Evolutionary conservation across 768 basidiomycete species (phyloP), one percentile per base, ranked within the genome.

Genomic region (Peribolospora baueri): DNA sequence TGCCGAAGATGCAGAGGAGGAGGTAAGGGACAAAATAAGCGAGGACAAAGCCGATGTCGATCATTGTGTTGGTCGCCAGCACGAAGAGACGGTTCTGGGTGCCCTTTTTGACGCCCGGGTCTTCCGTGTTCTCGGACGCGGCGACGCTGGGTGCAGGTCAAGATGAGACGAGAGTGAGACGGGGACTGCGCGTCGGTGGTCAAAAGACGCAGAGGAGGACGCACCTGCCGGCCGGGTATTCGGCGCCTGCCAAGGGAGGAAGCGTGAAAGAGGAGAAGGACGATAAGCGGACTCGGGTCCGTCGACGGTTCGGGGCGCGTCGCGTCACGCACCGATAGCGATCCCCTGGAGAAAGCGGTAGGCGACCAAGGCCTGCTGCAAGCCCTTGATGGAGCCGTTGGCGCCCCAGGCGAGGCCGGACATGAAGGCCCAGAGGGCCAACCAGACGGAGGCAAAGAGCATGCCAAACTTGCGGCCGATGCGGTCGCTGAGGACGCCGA

Each of bases 281-380:
- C 11, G 13, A 43, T 6, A 46, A 38, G 7, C 3, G 37, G 39
- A n/a, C 1, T 25, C 7, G n/a, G 9, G 9, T 11, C 5, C n/a
- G 40, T 7, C 14, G 7, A n/a, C 3, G 41, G 36, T 6, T 25
- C 10, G 36, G 7, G 25, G 37, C 37, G 4, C 11, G 36, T 3
- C n/a, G 47, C 36, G 55, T 66, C 84, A 83, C 4, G 82, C 83
- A 4, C 85, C 84, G 0, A 87, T 74, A 36, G 87, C 87, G 54
- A 90, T 80, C 43, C 90, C 90, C 48, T 88, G 72, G 1, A 93
- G 67, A 71, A 90, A 90, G 5, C 85, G 78, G 70, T 79, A 84
- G 13, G 78, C 81, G 50, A 71, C 75, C 7, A 93, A 74, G 75
- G 88, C 86, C 46, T 76, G 72, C 43, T 42, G 46, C 5, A 53